Evolutionary conservation across 2,329 filamentous ascomycete genomes (phyloP), one percentile per base, ranked within the genome.

Genomic region (Fusarium dimerum): DNA sequence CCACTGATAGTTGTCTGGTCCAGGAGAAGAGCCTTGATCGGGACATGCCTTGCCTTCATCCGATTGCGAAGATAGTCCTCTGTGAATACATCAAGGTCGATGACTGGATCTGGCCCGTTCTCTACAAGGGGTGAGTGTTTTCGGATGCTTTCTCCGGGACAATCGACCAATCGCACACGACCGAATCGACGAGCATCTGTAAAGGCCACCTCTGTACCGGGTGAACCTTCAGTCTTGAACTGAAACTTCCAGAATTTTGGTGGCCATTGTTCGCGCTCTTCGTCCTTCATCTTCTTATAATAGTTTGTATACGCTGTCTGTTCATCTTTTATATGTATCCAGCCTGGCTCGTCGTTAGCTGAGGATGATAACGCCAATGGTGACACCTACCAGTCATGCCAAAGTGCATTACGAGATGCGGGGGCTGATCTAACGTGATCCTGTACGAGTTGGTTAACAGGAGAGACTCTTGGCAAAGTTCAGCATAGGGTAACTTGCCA

Each of bases 81-180:
- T 0, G 90, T 95, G 57, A 97, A 83, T 1, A 85, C 71, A 42
- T 92, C 85, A 55, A 84, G 84, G 67, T 97, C 92, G 1, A 90
- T 78, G 1, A 97, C 88, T 0, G 94, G 94, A 73, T 99, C 94
- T 0, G 94, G 93, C 0, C 94, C 94, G 66, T 97, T 97, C 68
- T 96, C 90, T 36, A 89, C 88, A 3, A 99, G 77, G 1, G 94
- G 94, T 0, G 85, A 86, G 52, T 87, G 75, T 17, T 88, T 81
- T 48, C 93, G 79, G 63, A 97, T 95, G 34, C 90, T 79, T 3
- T 84, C 80, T 0, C 82, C 92, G 4, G 85, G 83, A 59, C 89
- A 95, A 70, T 97, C 84, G 6, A 99, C 85, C 12, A 97, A 79
- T 12, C 92, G 80, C 40, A 97, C 84, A 44, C 93, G 82, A 15